Conservation (phyloP, 495 filamentous ascomycete genomes). For the Bombardia bombarda region DNA sequence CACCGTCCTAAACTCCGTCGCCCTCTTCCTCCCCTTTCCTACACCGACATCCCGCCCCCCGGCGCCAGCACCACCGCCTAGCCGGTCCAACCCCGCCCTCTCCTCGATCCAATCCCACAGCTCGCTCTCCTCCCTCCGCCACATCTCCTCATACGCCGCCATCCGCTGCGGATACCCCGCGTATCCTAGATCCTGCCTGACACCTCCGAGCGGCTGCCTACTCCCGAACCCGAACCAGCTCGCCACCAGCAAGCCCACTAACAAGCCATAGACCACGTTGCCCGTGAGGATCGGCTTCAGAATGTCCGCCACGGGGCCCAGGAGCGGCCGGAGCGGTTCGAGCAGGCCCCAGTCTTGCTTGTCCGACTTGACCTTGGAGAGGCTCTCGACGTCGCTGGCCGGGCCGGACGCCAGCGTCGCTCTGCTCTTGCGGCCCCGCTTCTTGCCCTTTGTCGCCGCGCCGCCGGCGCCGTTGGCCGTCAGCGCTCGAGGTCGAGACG, state of each 20-base stretch:
- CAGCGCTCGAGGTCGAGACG: slow-evolving; percentile 48
- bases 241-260: slow-evolving; percentile 51
- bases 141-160: slow-evolving; percentile 88
- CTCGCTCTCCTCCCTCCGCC: slow-evolving; percentile 81
- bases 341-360: slow-evolving; percentile 66
- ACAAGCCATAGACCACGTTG: slow-evolving; percentile 56
- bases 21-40: slow-evolving; percentile 20
- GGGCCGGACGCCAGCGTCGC: slow-evolving; percentile 29
- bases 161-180: slow-evolving; percentile 54
- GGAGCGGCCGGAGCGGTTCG: slow-evolving; percentile 61
- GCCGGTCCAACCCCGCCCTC: slow-evolving; percentile 65
- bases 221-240: slow-evolving; percentile 45
- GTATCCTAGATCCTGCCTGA: slow-evolving; percentile 27
- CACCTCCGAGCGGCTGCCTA: slow-evolving; percentile 24
- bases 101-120: slow-evolving; percentile 97
- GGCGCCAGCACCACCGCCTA: slow-evolving; percentile 38
- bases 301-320: slow-evolving; percentile 65
- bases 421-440: slow-evolving; percentile 53
- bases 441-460: slow-evolving; percentile 37
- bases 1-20: slow-evolving; percentile 38
- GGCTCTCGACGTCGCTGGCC: slow-evolving; percentile 37
- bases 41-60: not conserved
- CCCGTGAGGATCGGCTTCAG: slow-evolving; percentile 61
- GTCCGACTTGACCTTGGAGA: slow-evolving; percentile 30
- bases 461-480: slow-evolving; percentile 31